Conservation (phyloP, 441 rosid genomes). For the Capsella rubella region DNA sequence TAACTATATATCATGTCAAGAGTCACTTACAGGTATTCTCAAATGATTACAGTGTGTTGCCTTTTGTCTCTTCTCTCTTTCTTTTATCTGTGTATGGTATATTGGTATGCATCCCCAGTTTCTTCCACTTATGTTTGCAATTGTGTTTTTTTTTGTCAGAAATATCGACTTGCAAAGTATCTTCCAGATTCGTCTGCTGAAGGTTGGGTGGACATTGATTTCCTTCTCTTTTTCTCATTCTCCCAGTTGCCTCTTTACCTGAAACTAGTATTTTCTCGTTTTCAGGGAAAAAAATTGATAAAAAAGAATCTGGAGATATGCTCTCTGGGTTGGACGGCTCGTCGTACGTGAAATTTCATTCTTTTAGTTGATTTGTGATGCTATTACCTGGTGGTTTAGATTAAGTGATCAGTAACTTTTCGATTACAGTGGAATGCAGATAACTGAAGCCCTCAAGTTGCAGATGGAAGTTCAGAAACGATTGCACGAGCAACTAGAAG, state of each 20-base stretch:
- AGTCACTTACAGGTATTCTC: slow-evolving; percentile 91
- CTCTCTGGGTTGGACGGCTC: slow-evolving; percentile 89
- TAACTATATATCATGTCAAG: slow-evolving; percentile 97
- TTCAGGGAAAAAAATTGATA: slow-evolving; percentile 87
- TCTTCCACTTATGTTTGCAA: slow-evolving; percentile 22
- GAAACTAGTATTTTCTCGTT: slow-evolving; percentile 25
- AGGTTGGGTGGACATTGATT: slow-evolving; percentile 56
- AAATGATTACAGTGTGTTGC: neutral
- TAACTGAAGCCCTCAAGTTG: slow-evolving; percentile 95
- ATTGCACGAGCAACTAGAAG: slow-evolving; percentile 96
- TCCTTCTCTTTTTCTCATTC: slow-evolving; percentile 10
- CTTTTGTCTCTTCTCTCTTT: slow-evolving; percentile 9
- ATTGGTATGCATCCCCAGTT: slow-evolving; percentile 23
- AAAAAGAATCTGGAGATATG: slow-evolving; percentile 93
- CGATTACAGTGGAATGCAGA: slow-evolving; percentile 87
- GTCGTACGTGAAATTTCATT: slow-evolving; percentile 68
- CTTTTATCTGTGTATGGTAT: slow-evolving; percentile 12
- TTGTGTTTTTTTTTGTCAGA: slow-evolving; percentile 52
- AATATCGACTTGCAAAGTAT: slow-evolving; percentile 97
- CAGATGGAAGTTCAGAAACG: slow-evolving; percentile 99
- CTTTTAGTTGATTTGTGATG: slow-evolving; percentile 22
- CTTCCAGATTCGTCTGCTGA: slow-evolving; percentile 95
- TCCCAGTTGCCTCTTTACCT: slow-evolving; percentile 30
- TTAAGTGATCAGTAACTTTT: slow-evolving; percentile 32
- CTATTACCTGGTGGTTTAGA: slow-evolving; percentile 27